Percentiles rank a stretch among this genome's conserved stretches.
Evolutionary conservation across 1,139 yeast genomes (phyloP).

Genomic region (Suhomyces panamericanus): DNA sequence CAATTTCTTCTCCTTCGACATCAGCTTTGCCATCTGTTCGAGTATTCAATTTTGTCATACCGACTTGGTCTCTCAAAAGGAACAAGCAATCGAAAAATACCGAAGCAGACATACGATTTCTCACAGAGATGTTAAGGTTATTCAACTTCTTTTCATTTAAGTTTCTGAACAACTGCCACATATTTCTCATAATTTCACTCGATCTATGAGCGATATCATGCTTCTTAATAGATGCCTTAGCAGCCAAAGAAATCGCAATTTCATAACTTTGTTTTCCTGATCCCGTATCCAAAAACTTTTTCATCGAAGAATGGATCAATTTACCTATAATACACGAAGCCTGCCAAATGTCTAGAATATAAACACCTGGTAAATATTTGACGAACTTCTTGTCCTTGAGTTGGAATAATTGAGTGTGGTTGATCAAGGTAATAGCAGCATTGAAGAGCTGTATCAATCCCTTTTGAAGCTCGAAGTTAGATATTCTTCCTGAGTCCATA

Average conservation of each 20-base stretch:
- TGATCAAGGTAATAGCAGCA: slow-evolving; percentile 69
- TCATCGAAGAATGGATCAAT: slow-evolving; percentile 71
- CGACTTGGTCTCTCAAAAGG: slow-evolving; percentile 81
- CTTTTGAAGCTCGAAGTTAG: slow-evolving; percentile 63
- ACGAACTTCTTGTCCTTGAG: slow-evolving; percentile 61
- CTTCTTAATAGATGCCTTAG: slow-evolving; percentile 79
- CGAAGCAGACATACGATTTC: slow-evolving; percentile 87
- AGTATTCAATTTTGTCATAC: slow-evolving; percentile 65
- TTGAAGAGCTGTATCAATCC: slow-evolving; percentile 79
- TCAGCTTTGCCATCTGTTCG: slow-evolving; percentile 22
- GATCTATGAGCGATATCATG: slow-evolving; percentile 93
- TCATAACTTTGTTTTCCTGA: slow-evolving; percentile 74
- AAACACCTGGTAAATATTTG: slow-evolving; percentile 79
- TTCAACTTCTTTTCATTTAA: slow-evolving; percentile 47
- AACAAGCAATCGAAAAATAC: slow-evolving; percentile 89
- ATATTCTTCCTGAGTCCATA: slow-evolving; percentile 58
- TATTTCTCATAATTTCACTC: slow-evolving; percentile 88
- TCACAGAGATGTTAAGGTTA: slow-evolving; percentile 53
- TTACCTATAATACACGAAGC: slow-evolving; percentile 83
- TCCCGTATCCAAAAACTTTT: slow-evolving; percentile 63
- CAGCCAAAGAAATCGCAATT: slow-evolving; percentile 66
- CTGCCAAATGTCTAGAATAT: slow-evolving; percentile 84
- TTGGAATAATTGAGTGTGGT: slow-evolving; percentile 66
- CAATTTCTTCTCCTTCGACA: slow-evolving; percentile 18
- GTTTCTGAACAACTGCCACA: slow-evolving; percentile 82